Percentiles rank a stretch among this genome's conserved stretches.
Conservation (phyloP, 306 rosid genomes). For the Vigna reflexopilosa region DNA sequence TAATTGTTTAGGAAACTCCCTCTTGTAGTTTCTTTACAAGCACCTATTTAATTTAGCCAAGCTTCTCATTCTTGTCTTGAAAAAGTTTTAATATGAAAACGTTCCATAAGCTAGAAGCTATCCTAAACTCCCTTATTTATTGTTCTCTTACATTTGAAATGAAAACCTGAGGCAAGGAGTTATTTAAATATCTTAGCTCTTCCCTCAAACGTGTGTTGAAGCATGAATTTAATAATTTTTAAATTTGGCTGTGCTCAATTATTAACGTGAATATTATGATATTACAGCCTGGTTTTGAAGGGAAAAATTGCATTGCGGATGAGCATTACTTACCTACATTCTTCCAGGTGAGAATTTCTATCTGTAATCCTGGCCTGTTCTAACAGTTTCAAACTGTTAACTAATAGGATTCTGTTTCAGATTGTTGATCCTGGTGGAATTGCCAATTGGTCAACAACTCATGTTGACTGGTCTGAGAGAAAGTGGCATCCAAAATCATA, state of each 20-base stretch:
- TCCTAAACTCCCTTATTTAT: background rate
- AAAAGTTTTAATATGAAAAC: background rate
- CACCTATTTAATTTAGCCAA: background rate
- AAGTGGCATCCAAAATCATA: slow-evolving; percentile 97
- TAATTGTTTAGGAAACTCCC: background rate
- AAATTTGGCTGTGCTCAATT: slow-evolving; percentile 5
- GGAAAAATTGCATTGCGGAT: slow-evolving; percentile 93
- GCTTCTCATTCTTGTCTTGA: background rate
- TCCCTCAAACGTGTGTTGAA: background rate
- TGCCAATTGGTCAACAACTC: slow-evolving; percentile 95
- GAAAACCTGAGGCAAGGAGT: background rate
- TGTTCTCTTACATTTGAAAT: slow-evolving; percentile 6
- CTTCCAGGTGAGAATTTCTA: slow-evolving; percentile 68
- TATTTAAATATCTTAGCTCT: background rate
- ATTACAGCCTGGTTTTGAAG: slow-evolving; percentile 89
- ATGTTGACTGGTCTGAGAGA: slow-evolving; percentile 97
- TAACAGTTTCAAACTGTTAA: slow-evolving; percentile 21
- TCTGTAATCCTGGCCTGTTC: background rate
- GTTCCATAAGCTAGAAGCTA: slow-evolving; percentile 9
- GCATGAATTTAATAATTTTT: slow-evolving; percentile 8
- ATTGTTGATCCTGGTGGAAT: slow-evolving; percentile 87
- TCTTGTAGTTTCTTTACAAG: background rate
- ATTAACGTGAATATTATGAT: slow-evolving; percentile 44
- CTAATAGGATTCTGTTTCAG: slow-evolving; percentile 49
- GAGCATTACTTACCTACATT: slow-evolving; percentile 96